Percentiles rank a stretch among this genome's conserved stretches.
Evolutionary conservation across 2,329 filamentous ascomycete genomes (phyloP).

Genomic region (Sphaerulina vaccinii): DNA sequence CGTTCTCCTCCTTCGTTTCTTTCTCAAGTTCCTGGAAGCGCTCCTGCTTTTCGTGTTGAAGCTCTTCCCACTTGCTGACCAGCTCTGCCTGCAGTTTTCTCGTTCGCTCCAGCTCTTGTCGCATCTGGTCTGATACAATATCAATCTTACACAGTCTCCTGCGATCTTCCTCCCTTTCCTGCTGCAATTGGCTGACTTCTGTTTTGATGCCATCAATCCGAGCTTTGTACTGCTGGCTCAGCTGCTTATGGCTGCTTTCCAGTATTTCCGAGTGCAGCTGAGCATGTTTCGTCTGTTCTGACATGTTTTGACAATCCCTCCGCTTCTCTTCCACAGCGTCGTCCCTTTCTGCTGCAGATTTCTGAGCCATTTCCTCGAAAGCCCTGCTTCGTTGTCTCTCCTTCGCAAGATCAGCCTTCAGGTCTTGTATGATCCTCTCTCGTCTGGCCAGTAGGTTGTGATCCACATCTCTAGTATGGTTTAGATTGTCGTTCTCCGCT

Average conservation of each 20-base stretch:
- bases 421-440: slow-evolving; percentile 70
- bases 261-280: slow-evolving; percentile 64
- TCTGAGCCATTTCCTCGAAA: slow-evolving; percentile 59
- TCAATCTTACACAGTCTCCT: slow-evolving; percentile 53
- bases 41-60: slow-evolving; percentile 65
- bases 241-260: slow-evolving; percentile 69
- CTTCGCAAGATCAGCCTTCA: slow-evolving; percentile 62
- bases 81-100: slow-evolving; percentile 63
- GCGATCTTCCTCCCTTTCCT: slow-evolving; percentile 56
- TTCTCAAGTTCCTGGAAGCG: slow-evolving; percentile 60
- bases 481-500: slow-evolving; percentile 66
- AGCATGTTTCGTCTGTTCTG: slow-evolving; percentile 51
- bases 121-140: slow-evolving; percentile 71
- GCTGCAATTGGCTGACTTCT: slow-evolving; percentile 56
- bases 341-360: slow-evolving; percentile 64
- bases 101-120: slow-evolving; percentile 63
- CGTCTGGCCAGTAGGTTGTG: slow-evolving; percentile 69
- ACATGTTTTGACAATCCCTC: slow-evolving; percentile 60
- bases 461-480: slow-evolving; percentile 69
- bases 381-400: slow-evolving; percentile 62
- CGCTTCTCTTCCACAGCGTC: slow-evolving; percentile 60
- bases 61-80: slow-evolving; percentile 58
- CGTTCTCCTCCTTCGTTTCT: slow-evolving; percentile 57
- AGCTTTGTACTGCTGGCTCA: slow-evolving; percentile 57
- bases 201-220: slow-evolving; percentile 37